Conservation (phyloP, 2,329 filamentous ascomycete species). For the Diaporthe ilicicola region DNA sequence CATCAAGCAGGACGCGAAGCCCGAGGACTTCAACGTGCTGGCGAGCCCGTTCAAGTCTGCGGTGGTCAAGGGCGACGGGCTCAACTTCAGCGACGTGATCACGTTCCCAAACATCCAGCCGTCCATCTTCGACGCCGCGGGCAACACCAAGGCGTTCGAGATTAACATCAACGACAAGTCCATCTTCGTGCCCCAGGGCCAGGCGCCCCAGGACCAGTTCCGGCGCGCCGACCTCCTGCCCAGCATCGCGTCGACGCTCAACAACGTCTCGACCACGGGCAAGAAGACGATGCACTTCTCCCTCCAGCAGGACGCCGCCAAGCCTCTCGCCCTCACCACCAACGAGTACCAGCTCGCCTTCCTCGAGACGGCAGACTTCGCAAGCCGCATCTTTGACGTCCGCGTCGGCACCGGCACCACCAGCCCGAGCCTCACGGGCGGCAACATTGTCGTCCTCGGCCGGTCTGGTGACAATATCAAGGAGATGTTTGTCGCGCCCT, state of each 20-base stretch:
- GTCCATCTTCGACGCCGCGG: constrained; percentile 34
- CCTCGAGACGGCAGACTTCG: constrained; percentile 35
- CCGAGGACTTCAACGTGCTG: constrained; percentile 37
- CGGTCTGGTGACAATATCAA: constrained; percentile 1
- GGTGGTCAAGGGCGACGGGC: constrained; percentile 40
- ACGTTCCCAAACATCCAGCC: constrained; percentile 32
- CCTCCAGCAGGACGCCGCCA: constrained; percentile 49
- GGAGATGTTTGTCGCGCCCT: constrained; percentile 29
- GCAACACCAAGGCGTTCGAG: constrained; percentile 36
- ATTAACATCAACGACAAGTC: constrained; percentile 46
- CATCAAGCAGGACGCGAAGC: constrained; percentile 33
- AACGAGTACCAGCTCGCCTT: constrained; percentile 52
- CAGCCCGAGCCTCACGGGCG: constrained; percentile 40
- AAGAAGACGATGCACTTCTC: constrained; percentile 56
- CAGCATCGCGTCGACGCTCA: constrained; percentile 44
- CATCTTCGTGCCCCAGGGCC: constrained; percentile 48
- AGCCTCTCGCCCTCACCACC: constrained; percentile 51
- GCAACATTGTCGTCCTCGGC: constrained; percentile 36
- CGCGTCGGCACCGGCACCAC: constrained; percentile 42
- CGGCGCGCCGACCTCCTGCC: constrained; percentile 55
- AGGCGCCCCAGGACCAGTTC: constrained; percentile 52
- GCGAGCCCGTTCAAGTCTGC: constrained; percentile 38
- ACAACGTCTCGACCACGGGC: constrained; percentile 50
- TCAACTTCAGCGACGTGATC: constrained; percentile 33
- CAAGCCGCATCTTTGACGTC: constrained; percentile 33